Evolutionary conservation across 495 filamentous ascomycete species (phyloP).

Genomic region (Penicillium ochrochloron): DNA sequence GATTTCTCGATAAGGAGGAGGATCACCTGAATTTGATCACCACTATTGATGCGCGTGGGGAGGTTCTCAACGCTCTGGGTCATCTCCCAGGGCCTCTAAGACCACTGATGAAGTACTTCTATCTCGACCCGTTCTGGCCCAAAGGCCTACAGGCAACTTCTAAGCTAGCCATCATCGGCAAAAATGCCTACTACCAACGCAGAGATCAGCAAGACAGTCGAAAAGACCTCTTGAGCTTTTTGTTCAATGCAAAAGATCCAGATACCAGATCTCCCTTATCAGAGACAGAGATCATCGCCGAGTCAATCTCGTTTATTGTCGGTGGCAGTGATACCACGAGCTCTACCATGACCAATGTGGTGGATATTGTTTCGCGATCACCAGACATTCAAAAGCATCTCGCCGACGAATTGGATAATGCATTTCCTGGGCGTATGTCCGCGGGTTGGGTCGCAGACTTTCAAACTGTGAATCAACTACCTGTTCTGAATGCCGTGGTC

Average conservation of each 20-base stretch:
- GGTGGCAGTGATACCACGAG: conserved; percentile 15
- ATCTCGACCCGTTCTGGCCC: neutral
- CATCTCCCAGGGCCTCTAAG: neutral
- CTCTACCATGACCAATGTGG: conserved; percentile 12
- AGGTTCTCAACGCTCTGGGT: neutral
- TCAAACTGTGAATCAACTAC: conserved; percentile 2
- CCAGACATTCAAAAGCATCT: conserved; percentile 4
- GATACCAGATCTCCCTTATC: conserved; percentile 9
- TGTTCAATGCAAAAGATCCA: conserved; percentile 9
- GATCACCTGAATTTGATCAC: neutral
- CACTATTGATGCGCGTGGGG: neutral
- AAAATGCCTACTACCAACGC: neutral
- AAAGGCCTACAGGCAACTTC: neutral
- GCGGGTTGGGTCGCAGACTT: conserved; percentile 8
- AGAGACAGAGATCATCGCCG: conserved; percentile 16
- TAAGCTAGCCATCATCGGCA: neutral
- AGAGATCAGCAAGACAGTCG: neutral
- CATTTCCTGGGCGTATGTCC: neutral
- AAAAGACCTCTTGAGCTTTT: neutral
- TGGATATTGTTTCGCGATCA: conserved; percentile 11
- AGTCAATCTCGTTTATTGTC: conserved; percentile 15
- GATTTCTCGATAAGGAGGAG: neutral
- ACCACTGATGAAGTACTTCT: neutral
- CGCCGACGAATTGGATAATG: neutral
- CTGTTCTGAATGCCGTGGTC: conserved; percentile 13